These are phyloP conservation scores for Rhodotorula sp. DNA, from an alignment of 1,284 basidiomycete genomes.

Conservation along the genomic window DNA sequence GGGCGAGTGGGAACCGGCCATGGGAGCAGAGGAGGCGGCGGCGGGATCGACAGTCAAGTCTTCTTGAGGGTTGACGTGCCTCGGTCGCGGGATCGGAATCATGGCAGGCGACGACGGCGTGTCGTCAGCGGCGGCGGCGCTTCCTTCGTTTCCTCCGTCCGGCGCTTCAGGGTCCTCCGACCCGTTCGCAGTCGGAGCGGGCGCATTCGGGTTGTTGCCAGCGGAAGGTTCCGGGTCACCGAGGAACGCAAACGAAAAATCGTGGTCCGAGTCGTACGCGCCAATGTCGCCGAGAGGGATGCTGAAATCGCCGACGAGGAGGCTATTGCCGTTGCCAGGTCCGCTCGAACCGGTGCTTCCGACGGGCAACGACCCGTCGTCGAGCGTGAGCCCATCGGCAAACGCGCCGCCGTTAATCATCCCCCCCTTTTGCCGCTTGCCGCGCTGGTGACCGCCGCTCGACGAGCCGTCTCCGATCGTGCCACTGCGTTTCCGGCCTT, in stretches of 20 bases:
- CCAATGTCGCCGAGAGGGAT: slow-evolving; percentile 24
- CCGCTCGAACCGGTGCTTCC: background rate
- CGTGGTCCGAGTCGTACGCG: slow-evolving; percentile 14
- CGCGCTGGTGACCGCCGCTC: background rate
- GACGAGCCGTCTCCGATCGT: background rate
- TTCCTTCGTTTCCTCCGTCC: too few species aligned
- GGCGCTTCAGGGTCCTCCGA: background rate
- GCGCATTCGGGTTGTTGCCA: background rate
- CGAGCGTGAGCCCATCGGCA: background rate
- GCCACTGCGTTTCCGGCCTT: slow-evolving; percentile 1
- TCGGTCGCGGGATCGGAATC: background rate
- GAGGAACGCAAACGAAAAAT: slow-evolving; percentile 17
- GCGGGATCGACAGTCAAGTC: background rate
- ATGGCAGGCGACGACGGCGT: background rate
- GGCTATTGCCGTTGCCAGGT: background rate
- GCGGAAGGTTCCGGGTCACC: slow-evolving; percentile 4
- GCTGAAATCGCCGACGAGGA: slow-evolving; percentile 10
- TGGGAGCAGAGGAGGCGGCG: background rate
- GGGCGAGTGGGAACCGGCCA: background rate
- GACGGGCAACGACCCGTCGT: background rate
- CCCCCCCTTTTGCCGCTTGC: background rate
- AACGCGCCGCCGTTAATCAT: background rate
- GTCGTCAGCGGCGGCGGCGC: background rate
- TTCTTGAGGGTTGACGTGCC: background rate
- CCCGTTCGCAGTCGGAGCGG: background rate